phyloP scores from a whole-genome alignment of 306 rosid genomes.

The Trifolium subterraneum region DNA sequence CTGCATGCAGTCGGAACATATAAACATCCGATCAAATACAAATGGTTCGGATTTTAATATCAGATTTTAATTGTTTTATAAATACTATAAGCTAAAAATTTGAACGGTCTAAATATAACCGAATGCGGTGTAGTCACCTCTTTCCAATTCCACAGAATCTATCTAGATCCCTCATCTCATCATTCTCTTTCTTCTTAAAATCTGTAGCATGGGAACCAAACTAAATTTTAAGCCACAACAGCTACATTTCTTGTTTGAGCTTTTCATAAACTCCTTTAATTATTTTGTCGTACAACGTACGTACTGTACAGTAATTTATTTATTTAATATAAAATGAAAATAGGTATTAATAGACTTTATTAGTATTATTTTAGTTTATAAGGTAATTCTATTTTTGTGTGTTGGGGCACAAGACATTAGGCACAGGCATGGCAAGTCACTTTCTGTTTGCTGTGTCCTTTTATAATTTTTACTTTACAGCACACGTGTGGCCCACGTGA shows the following conservation, averaged over 20 bases:
- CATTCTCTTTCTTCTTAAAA: slow-evolving; percentile 19
- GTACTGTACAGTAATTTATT: slow-evolving; percentile 18
- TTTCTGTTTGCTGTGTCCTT: slow-evolving; percentile 40
- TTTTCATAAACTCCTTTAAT: neutral
- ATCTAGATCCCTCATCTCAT: neutral
- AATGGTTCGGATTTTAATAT: too few species aligned
- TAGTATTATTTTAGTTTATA: neutral
- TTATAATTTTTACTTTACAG: slow-evolving; percentile 45
- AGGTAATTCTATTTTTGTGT: neutral
- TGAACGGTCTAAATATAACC: too few species aligned
- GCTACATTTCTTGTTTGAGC: slow-evolving; percentile 30
- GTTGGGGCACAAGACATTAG: slow-evolving; percentile 29
- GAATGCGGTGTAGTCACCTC: too few species aligned
- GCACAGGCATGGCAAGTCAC: slow-evolving; percentile 31
- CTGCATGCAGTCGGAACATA: too few species aligned
- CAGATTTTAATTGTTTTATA: too few species aligned
- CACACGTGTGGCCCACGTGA: slow-evolving; percentile 55
- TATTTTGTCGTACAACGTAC: slow-evolving; percentile 48
- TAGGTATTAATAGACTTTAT: neutral
- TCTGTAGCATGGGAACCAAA: slow-evolving; percentile 11
- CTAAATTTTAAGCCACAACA: slow-evolving; percentile 30
- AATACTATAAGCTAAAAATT: too few species aligned
- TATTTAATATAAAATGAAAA: neutral
- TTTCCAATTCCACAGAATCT: too few species aligned
- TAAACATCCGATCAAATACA: too few species aligned